phyloP scores from a whole-genome alignment of 1,284 basidiomycete species.

The Amylostereum areolatum region DNA sequence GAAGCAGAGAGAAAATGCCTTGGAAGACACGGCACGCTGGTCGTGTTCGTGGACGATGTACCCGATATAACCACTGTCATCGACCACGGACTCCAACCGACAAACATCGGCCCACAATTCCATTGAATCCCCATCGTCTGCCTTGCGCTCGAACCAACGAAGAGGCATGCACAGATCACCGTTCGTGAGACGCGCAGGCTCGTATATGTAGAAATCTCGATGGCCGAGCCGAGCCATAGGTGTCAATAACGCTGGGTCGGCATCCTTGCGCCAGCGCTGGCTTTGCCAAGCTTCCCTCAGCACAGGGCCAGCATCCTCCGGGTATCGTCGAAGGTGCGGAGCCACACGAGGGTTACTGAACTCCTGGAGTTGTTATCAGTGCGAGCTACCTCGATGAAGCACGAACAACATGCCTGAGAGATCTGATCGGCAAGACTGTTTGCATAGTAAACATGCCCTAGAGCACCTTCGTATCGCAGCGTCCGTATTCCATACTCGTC shows the following conservation, averaged over 20 bases:
- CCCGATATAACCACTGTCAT: too few relatives aligned
- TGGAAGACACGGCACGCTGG: too few relatives aligned
- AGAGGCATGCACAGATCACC: too few relatives aligned
- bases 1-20: too few relatives aligned
- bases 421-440: not conserved
- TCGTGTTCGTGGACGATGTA: too few relatives aligned
- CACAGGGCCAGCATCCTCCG: not conserved
- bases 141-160: too few relatives aligned
- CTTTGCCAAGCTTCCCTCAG: not conserved
- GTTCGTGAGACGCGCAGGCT: not conserved
- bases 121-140: too few relatives aligned
- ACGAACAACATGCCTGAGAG: not conserved
- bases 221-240: not conserved
- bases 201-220: not conserved
- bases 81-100: too few relatives aligned
- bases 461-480: conserved; percentile 4
- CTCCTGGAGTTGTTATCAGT: not conserved
- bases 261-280: not conserved
- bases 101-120: too few relatives aligned
- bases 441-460: conserved; percentile 10
- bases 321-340: not conserved
- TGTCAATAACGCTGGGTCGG: not conserved
- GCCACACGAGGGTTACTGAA: not conserved
- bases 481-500: conserved; percentile 2
- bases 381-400: not conserved